A percentile compares a stretch with the other conserved stretches of the same genome.
phyloP scores from a whole-genome alignment of 345 rosid genomes.

The Boechera stricta region DNA sequence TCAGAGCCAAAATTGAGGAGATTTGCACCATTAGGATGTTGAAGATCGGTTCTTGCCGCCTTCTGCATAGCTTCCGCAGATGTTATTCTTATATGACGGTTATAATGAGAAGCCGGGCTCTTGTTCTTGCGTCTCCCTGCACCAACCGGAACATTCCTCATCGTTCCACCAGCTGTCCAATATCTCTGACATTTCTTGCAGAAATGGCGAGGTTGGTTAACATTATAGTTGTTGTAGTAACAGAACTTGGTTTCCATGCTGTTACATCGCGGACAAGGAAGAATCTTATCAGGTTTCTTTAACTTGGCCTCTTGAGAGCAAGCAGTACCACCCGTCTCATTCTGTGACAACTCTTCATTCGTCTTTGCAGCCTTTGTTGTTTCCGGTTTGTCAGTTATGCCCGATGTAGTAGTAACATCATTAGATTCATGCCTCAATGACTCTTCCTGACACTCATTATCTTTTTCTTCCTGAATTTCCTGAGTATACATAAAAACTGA shows the following conservation, averaged over 20 bases:
- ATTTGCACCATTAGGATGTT: conserved; percentile 63
- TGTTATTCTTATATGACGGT: conserved; percentile 64
- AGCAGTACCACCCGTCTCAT: conserved; percentile 47
- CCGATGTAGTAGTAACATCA: conserved; percentile 39
- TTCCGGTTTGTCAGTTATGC: conserved; percentile 33
- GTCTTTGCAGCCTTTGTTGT: conserved; percentile 39
- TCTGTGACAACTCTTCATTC: conserved; percentile 55
- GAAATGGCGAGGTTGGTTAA: conserved; percentile 92
- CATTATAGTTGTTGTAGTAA: conserved; percentile 92
- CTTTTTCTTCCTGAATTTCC: conserved; percentile 51
- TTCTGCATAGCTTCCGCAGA: conserved; percentile 61
- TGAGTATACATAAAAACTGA: conserved; percentile 23
- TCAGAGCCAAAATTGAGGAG: conserved; percentile 83
- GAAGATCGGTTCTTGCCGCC: conserved; percentile 52
- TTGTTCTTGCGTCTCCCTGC: conserved; percentile 96
- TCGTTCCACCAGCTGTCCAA: conserved; percentile 98
- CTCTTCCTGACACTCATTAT: conserved; percentile 48
- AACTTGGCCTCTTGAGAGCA: conserved; percentile 61
- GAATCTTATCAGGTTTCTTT: conserved; percentile 85
- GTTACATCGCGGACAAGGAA: conserved; percentile 92
- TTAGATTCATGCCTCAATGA: conserved; percentile 34
- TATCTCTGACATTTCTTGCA: conserved; percentile 96
- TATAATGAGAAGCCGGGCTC: conserved; percentile 69
- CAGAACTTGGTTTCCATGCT: conserved; percentile 96
- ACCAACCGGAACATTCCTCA: conserved; percentile 95